These are phyloP conservation scores for Jamesozyma hellenica DNA, from an alignment of 805 yeast genomes.

Conservation along the genomic window DNA sequence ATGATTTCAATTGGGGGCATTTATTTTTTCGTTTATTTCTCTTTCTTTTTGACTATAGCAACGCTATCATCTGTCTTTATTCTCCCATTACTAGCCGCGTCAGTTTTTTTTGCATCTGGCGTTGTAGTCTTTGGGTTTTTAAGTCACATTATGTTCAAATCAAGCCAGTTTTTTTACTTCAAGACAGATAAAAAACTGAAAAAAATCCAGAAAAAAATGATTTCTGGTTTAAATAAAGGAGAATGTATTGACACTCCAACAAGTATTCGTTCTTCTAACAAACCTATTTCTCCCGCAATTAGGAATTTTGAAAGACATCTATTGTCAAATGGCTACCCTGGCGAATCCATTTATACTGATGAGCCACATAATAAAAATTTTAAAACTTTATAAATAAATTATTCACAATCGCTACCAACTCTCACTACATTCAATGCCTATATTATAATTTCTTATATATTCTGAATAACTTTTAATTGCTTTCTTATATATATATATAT, in stretches of 20 bases:
- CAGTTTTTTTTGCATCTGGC: slow-evolving; percentile 23
- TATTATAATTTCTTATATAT: no score
- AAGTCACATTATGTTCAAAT: slow-evolving; percentile 21
- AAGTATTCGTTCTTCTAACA: neutral
- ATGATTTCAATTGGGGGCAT: slow-evolving; percentile 18
- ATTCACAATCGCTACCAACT: neutral
- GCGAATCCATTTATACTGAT: no score
- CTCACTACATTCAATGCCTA: no score
- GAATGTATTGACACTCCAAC: neutral
- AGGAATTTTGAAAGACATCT: neutral
- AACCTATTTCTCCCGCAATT: neutral
- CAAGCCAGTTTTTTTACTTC: slow-evolving; percentile 19
- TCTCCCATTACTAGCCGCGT: slow-evolving; percentile 20
- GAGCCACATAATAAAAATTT: no score
- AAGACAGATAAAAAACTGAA: slow-evolving; percentile 13
- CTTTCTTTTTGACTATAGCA: slow-evolving; percentile 15
- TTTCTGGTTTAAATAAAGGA: neutral
- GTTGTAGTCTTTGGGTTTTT: slow-evolving; percentile 23
- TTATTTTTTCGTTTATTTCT: slow-evolving; percentile 17
- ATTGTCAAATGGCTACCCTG: neutral
- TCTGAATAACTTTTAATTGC: no score
- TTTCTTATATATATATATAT: no score
- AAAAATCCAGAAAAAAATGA: slow-evolving; percentile 12
- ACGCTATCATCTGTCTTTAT: slow-evolving; percentile 19
- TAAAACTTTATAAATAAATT: neutral